Evolutionary conservation across 2,329 filamentous ascomycete species (phyloP).

Genomic region (Diaporthe destruens): DNA sequence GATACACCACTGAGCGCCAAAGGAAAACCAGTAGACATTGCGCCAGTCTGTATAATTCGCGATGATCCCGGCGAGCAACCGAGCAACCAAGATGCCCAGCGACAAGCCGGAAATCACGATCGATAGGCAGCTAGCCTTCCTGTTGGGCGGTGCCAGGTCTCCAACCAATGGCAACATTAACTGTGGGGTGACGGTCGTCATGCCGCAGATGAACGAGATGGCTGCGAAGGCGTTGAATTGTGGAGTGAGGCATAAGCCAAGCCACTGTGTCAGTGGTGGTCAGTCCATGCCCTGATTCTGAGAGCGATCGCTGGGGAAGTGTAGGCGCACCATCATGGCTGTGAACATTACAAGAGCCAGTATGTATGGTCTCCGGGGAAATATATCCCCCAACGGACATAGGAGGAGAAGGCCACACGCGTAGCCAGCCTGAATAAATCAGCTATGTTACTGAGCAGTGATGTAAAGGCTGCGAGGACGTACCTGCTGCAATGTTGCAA

Average conservation of each 20-base stretch:
- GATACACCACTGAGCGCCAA: constrained; percentile 78
- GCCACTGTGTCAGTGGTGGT: constrained; percentile 60
- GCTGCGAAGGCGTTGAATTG: constrained; percentile 74
- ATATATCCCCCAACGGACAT: constrained; percentile 79
- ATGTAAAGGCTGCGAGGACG: too few species aligned
- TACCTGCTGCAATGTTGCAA: constrained; percentile 80
- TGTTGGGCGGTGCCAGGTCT: constrained; percentile 78
- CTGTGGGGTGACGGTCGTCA: constrained; percentile 85
- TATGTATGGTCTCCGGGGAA: constrained; percentile 78
- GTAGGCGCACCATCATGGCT: constrained; percentile 69
- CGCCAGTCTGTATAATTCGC: constrained; percentile 82
- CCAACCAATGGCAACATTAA: constrained; percentile 85
- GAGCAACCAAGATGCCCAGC: constrained; percentile 81
- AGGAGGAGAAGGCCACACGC: constrained; percentile 79
- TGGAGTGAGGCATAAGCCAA: constrained; percentile 77
- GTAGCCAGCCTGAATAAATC: constrained; percentile 71
- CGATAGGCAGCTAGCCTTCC: constrained; percentile 77
- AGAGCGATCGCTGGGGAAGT: not conserved
- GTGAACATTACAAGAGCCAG: constrained; percentile 76
- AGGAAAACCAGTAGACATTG: constrained; percentile 82
- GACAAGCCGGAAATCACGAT: constrained; percentile 82
- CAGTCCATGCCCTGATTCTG: not conserved
- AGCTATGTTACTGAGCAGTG: not conserved
- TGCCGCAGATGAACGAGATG: constrained; percentile 79
- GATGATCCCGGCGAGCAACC: constrained; percentile 80